These are phyloP conservation scores for Penicillium brasilianum DNA, from an alignment of 2,329 filamentous ascomycete genomes.

Conservation along the genomic window DNA sequence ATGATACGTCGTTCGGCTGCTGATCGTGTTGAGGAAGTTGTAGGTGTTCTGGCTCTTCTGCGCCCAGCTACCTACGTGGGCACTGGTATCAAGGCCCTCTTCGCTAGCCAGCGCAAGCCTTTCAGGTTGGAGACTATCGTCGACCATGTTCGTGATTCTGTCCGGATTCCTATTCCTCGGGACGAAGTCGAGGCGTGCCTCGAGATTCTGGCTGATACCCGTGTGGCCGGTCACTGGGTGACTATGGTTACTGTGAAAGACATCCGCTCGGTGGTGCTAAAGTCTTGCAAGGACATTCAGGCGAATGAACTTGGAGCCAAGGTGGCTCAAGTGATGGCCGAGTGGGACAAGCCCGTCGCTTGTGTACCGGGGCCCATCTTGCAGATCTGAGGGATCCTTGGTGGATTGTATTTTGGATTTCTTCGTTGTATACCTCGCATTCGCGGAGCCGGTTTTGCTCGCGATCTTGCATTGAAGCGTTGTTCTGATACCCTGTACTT, in stretches of 20 bases:
- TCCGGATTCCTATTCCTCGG: slow-evolving; percentile 56
- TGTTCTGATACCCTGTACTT: slow-evolving; percentile 34
- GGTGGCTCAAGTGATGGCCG: slow-evolving; percentile 37
- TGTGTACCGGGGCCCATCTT: slow-evolving; percentile 20
- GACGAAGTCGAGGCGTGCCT: slow-evolving; percentile 56
- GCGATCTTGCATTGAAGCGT: slow-evolving; percentile 34
- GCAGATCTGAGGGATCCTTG: slow-evolving; percentile 18
- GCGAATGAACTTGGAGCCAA: slow-evolving; percentile 43
- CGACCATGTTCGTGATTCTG: slow-evolving; percentile 70
- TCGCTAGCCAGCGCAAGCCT: slow-evolving; percentile 59
- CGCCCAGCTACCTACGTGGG: slow-evolving; percentile 43
- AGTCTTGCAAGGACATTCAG: slow-evolving; percentile 45
- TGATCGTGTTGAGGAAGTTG: slow-evolving; percentile 70
- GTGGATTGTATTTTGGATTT: slow-evolving; percentile 21
- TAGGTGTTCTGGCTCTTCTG: slow-evolving; percentile 70
- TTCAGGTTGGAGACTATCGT: slow-evolving; percentile 69
- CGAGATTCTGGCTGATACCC: slow-evolving; percentile 52
- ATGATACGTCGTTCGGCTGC: slow-evolving; percentile 68
- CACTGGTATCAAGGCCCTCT: slow-evolving; percentile 36
- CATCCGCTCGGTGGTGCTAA: slow-evolving; percentile 54
- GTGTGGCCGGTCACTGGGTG: slow-evolving; percentile 57
- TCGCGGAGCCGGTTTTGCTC: slow-evolving; percentile 32
- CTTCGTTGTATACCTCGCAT: slow-evolving; percentile 29
- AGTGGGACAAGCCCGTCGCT: slow-evolving; percentile 29
- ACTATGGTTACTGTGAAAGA: slow-evolving; percentile 53